Evolutionary conservation across 805 yeast species (phyloP).

Genomic region (Wickerhamiella shivajii): DNA sequence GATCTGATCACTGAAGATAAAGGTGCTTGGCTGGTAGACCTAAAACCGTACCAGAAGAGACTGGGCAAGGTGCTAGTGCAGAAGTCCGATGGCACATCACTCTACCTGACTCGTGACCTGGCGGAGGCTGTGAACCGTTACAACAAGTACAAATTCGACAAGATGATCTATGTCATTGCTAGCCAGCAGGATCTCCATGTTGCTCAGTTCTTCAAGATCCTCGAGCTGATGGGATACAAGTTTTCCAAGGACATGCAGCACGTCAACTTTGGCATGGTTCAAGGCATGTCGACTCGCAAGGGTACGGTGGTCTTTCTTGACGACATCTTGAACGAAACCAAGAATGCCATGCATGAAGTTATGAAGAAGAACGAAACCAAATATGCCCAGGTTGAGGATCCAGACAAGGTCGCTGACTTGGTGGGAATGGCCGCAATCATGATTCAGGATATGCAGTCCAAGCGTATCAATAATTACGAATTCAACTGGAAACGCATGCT

Average conservation of each 20-base stretch:
- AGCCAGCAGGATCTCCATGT: slow-evolving; percentile 90
- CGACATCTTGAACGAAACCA: slow-evolving; percentile 82
- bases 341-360: slow-evolving; percentile 88
- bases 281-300: slow-evolving; percentile 95
- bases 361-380: slow-evolving; percentile 86
- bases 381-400: slow-evolving; percentile 84
- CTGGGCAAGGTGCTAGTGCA: slow-evolving; percentile 85
- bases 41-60: slow-evolving; percentile 74
- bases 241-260: slow-evolving; percentile 77
- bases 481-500: slow-evolving; percentile 98
- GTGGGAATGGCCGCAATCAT: slow-evolving; percentile 95
- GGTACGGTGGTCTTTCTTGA: slow-evolving; percentile 98
- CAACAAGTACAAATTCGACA: slow-evolving; percentile 71
- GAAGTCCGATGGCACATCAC: slow-evolving; percentile 89
- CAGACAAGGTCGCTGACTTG: slow-evolving; percentile 87
- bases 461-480: slow-evolving; percentile 89
- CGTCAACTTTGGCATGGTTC: slow-evolving; percentile 93
- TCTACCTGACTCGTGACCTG: slow-evolving; percentile 88
- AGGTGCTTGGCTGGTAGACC: slow-evolving; percentile 82
- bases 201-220: slow-evolving; percentile 86
- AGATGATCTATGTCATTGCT: slow-evolving; percentile 93
- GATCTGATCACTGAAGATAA: slow-evolving; percentile 69
- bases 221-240: slow-evolving; percentile 75
- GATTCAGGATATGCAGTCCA: slow-evolving; percentile 98
- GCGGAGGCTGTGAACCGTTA: slow-evolving; percentile 93